A percentile compares a stretch with the other conserved stretches of the same genome.
phyloP scores from a whole-genome alignment of 495 filamentous ascomycete species.

The Neurospora sp. region DNA sequence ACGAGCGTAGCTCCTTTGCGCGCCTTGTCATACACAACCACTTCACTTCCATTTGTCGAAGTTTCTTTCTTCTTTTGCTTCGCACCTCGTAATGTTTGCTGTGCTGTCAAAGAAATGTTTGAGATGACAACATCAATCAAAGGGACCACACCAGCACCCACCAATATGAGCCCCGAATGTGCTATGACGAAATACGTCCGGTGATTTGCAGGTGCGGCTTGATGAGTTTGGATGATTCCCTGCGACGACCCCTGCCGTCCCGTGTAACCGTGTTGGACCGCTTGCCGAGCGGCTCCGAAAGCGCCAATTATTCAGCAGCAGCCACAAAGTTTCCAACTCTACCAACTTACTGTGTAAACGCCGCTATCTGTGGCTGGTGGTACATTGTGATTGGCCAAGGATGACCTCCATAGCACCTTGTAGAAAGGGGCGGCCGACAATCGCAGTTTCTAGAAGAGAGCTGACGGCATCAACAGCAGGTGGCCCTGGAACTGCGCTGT shows the following conservation, averaged over 20 bases:
- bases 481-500: neutral
- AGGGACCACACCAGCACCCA: neutral
- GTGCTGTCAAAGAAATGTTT: neutral
- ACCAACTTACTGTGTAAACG: neutral
- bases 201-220: neutral
- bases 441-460: neutral
- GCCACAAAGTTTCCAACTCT: neutral
- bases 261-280: neutral
- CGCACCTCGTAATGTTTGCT: neutral
- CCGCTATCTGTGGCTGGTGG: neutral
- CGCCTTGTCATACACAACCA: neutral
- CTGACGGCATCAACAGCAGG: neutral
- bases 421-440: neutral
- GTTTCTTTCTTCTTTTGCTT: neutral
- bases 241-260: neutral
- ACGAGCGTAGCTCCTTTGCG: rapidly evolving
- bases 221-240: neutral
- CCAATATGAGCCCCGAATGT: neutral
- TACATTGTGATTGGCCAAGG: neutral
- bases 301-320: neutral
- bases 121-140: neutral
- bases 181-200: neutral
- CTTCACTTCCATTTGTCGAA: neutral
- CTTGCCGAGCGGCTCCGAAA: neutral
- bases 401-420: neutral